Percentiles rank a stretch among this genome's conserved stretches.
Evolutionary conservation across 495 filamentous ascomycete genomes (phyloP).

Genomic region (Aspergillus avenaceus): DNA sequence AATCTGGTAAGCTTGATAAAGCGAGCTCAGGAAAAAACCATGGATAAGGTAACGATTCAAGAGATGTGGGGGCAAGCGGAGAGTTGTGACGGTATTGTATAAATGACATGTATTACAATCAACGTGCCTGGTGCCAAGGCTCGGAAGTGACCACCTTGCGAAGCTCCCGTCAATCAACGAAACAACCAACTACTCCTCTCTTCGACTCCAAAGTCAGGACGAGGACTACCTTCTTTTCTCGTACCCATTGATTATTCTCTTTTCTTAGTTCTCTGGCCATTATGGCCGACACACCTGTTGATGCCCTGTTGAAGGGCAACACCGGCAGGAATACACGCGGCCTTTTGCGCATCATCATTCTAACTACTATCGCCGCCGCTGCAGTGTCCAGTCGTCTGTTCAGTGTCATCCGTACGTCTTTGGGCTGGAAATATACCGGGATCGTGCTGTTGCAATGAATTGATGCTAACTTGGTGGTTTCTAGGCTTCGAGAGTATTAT

Average conservation of each 20-base stretch:
- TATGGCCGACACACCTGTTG: slow-evolving; percentile 50
- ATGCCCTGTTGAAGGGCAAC: slow-evolving; percentile 61
- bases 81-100: slow-evolving; percentile 11
- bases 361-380: slow-evolving; percentile 85
- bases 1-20: too few species aligned
- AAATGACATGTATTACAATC: neutral
- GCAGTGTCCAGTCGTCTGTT: slow-evolving; percentile 94
- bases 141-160: slow-evolving; percentile 48
- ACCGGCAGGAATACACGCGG: slow-evolving; percentile 75
- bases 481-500: slow-evolving; percentile 98
- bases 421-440: neutral
- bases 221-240: slow-evolving; percentile 24
- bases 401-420: slow-evolving; percentile 86
- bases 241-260: slow-evolving; percentile 28
- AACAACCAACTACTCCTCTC: slow-evolving; percentile 20
- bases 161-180: slow-evolving; percentile 41
- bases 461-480: slow-evolving; percentile 29
- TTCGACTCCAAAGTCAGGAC: slow-evolving; percentile 35
- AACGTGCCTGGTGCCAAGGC: slow-evolving; percentile 28
- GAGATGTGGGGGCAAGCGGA: slow-evolving; percentile 33
- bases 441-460: slow-evolving; percentile 1
- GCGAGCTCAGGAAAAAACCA: neutral
- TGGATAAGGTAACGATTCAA: neutral
- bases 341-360: slow-evolving; percentile 85
- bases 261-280: slow-evolving; percentile 36